These are phyloP conservation scores for Lepidium sativum DNA, from an alignment of 345 rosid genomes.

Conservation along the genomic window DNA sequence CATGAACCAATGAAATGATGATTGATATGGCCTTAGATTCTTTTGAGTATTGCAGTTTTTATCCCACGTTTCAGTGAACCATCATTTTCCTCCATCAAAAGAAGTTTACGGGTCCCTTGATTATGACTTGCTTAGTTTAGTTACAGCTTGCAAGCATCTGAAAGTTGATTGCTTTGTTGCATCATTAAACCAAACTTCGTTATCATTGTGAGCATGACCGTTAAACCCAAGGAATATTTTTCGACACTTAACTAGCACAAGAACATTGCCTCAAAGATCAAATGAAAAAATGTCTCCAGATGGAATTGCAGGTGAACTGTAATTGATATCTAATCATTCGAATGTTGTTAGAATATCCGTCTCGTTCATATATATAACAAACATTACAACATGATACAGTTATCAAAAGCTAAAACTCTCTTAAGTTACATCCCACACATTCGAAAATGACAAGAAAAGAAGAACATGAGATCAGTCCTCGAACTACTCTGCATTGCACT, in stretches of 20 bases:
- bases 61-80: constrained; percentile 3
- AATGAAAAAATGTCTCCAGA: too few species aligned
- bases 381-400: constrained; percentile 15
- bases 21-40: constrained; percentile 16
- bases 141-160: constrained; percentile 11
- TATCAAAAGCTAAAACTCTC: constrained; percentile 1
- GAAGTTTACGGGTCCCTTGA: constrained; percentile 14
- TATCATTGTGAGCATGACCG: constrained; percentile 1
- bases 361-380: constrained; percentile 4
- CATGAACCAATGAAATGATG: constrained; percentile 2
- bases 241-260: too few species aligned
- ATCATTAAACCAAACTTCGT: not conserved
- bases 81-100: not conserved
- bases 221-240: not conserved
- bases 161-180: not conserved
- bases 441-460: not conserved
- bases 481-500: constrained; percentile 37
- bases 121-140: not conserved
- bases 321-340: not conserved
- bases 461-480: constrained; percentile 14
- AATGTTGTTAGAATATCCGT: not conserved
- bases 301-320: too few species aligned
- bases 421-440: constrained; percentile 1
- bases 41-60: constrained; percentile 3
- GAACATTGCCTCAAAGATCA: too few species aligned